Conservation (phyloP, 306 rosid genomes). For the Echinosophora koreensis region DNA sequence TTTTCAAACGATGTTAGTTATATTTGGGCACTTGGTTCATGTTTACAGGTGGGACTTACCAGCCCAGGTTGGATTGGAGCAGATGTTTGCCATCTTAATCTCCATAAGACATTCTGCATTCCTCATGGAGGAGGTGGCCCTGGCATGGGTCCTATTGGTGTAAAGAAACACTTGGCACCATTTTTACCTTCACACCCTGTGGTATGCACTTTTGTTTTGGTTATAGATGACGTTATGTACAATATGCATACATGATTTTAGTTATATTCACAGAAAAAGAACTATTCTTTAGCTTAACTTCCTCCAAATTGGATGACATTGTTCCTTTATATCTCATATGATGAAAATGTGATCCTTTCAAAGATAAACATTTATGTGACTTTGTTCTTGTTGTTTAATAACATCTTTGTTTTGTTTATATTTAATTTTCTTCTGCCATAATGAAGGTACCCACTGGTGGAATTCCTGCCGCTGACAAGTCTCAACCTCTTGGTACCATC, state of each 20-base stretch:
- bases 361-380: constrained; percentile 9
- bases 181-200: constrained; percentile 99
- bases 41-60: constrained; percentile 88
- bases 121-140: constrained; percentile 99
- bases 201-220: constrained; percentile 56
- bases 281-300: constrained; percentile 19
- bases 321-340: background rate
- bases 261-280: constrained; percentile 25
- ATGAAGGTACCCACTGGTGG: constrained; percentile 91
- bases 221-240: constrained; percentile 13
- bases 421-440: constrained; percentile 23
- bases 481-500: constrained; percentile 93
- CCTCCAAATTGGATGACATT: constrained; percentile 18
- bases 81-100: constrained; percentile 99
- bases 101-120: constrained; percentile 98
- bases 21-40: constrained; percentile 29
- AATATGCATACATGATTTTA: constrained; percentile 23
- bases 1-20: constrained; percentile 18
- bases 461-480: constrained; percentile 80
- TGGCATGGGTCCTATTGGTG: constrained; percentile 99
- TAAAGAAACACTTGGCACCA: constrained; percentile 98
- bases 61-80: constrained; percentile 99
- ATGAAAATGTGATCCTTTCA: constrained; percentile 1
- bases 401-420: constrained; percentile 11
- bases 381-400: constrained; percentile 33